Conservation (phyloP, 257 asterid species). For the Penstemon davidsonii region DNA sequence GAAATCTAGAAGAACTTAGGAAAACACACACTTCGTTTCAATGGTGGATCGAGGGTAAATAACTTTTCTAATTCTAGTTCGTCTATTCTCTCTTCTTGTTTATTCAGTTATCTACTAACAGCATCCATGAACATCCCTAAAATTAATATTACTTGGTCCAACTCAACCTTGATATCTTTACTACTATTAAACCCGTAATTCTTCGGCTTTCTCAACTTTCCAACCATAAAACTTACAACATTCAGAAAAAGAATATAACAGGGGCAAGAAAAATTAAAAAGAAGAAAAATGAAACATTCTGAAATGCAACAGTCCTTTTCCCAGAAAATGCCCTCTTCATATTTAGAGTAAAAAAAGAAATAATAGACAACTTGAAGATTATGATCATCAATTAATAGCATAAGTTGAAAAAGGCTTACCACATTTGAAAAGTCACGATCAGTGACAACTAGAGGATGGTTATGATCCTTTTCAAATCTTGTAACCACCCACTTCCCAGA, state of each 20-base stretch:
- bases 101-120: not conserved
- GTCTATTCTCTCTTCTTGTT: not conserved
- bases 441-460: constrained; percentile 46
- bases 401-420: constrained; percentile 35
- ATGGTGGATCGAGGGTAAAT: no score
- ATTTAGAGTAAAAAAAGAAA: not conserved
- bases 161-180: not conserved
- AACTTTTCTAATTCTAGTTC: no score
- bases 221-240: not conserved
- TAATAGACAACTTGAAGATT: not conserved
- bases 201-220: not conserved
- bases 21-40: no score
- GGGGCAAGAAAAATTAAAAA: not conserved
- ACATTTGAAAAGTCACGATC: constrained; percentile 29
- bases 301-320: not conserved
- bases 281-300: not conserved
- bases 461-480: constrained; percentile 61
- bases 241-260: not conserved
- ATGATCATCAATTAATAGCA: constrained; percentile 10
- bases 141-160: not conserved
- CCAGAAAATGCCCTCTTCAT: not conserved
- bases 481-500: constrained; percentile 65
- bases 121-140: not conserved
- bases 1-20: not conserved
- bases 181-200: not conserved